Percentiles rank a stretch among this genome's conserved stretches.
Evolutionary conservation across 2,329 filamentous ascomycete genomes (phyloP).

Genomic region (Aureobasidium sp.): DNA sequence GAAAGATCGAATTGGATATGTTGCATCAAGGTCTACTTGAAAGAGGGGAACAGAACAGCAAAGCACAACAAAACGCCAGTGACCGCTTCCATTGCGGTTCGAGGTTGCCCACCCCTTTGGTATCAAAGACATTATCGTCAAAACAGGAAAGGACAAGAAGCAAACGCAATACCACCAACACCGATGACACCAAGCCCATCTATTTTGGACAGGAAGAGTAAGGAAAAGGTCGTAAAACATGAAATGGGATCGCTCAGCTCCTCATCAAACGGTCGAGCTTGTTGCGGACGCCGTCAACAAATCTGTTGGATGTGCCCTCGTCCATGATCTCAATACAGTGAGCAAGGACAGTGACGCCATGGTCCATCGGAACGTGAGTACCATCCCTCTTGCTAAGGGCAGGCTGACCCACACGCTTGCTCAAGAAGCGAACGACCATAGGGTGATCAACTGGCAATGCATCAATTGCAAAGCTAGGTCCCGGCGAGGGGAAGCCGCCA

Average conservation of each 20-base stretch:
- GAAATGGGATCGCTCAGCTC: slow-evolving; percentile 19
- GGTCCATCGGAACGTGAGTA: slow-evolving; percentile 40
- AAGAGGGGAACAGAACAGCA: not conserved
- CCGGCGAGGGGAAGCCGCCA: slow-evolving; percentile 32
- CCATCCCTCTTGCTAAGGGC: slow-evolving; percentile 47
- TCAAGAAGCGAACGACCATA: slow-evolving; percentile 45
- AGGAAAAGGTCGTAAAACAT: not conserved
- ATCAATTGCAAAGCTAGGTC: slow-evolving; percentile 45
- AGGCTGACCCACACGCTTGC: slow-evolving; percentile 47
- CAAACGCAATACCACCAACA: not conserved
- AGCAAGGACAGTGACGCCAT: slow-evolving; percentile 42
- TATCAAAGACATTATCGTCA: not conserved
- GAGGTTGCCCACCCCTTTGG: not conserved
- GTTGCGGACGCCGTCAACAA: slow-evolving; percentile 48
- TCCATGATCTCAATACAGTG: slow-evolving; percentile 49
- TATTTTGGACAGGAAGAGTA: slow-evolving; percentile 1
- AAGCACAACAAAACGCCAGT: not conserved
- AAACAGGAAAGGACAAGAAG: not conserved
- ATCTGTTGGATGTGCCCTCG: slow-evolving; percentile 45
- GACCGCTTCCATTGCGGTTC: not conserved
- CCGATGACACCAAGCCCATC: not conserved
- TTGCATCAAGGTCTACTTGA: slow-evolving; percentile 1
- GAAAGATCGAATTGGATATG: slow-evolving; percentile 1
- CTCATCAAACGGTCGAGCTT: slow-evolving; percentile 44
- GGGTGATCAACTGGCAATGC: slow-evolving; percentile 45